These are phyloP conservation scores for Phoenix dactylifera DNA, from an alignment of 176 grass and related monocot genomes.

Conservation along the genomic window DNA sequence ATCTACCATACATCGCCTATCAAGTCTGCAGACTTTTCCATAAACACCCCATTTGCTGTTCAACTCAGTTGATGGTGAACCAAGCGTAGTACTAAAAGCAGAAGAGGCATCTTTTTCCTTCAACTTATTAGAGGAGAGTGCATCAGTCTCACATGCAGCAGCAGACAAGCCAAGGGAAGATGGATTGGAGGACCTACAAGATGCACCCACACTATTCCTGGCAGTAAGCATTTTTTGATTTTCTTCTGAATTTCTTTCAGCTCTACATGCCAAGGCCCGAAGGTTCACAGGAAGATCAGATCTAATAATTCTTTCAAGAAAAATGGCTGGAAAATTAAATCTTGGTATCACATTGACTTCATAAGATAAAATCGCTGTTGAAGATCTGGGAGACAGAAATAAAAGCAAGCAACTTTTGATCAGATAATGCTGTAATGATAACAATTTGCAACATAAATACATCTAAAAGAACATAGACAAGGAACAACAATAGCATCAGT, in stretches of 20 bases:
- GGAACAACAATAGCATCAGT: no score
- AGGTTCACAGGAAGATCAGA: constrained; percentile 94
- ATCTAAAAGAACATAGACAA: background rate
- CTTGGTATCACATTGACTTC: constrained; percentile 87
- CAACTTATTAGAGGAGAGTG: constrained; percentile 27
- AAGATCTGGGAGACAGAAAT: constrained; percentile 31
- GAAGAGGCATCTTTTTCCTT: constrained; percentile 27
- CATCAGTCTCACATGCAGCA: constrained; percentile 20
- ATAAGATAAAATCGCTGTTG: constrained; percentile 57
- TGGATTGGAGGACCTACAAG: constrained; percentile 16
- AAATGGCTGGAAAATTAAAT: constrained; percentile 91
- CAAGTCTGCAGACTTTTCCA: constrained; percentile 82
- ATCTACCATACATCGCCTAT: constrained; percentile 73
- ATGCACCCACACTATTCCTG: constrained; percentile 26
- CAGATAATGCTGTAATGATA: no score
- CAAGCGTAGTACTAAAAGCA: constrained; percentile 26
- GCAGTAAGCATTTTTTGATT: constrained; percentile 28
- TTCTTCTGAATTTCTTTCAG: constrained; percentile 58
- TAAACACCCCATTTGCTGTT: constrained; percentile 80
- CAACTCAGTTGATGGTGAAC: constrained; percentile 35
- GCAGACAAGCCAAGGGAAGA: constrained; percentile 23
- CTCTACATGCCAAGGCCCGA: constrained; percentile 59
- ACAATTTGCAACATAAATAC: no score
- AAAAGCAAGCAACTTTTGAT: background rate
- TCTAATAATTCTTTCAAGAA: constrained; percentile 90